These are phyloP conservation scores for Quercus berberidifolia DNA, from an alignment of 306 rosid species.

Conservation along the genomic window DNA sequence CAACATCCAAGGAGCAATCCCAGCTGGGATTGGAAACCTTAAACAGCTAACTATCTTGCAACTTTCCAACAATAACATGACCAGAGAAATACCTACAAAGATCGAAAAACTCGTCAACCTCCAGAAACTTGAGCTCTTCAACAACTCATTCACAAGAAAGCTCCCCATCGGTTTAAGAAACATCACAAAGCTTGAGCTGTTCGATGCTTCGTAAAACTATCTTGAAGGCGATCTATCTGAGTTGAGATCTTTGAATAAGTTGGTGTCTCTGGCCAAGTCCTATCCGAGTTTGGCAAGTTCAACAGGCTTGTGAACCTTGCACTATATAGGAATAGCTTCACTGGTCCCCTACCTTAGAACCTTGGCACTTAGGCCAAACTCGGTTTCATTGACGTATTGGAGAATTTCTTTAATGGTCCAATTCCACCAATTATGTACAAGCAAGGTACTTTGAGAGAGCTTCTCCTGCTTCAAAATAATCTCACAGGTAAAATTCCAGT, in stretches of 20 bases:
- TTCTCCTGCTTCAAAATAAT: slow-evolving; percentile 66
- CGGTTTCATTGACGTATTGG: slow-evolving; percentile 67
- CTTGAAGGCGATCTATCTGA: slow-evolving; percentile 65
- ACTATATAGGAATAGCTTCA: slow-evolving; percentile 54
- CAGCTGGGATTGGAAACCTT: slow-evolving; percentile 63
- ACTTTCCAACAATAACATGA: slow-evolving; percentile 44
- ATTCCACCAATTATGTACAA: slow-evolving; percentile 86
- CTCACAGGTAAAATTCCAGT: slow-evolving; percentile 75
- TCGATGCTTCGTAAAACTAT: slow-evolving; percentile 57
- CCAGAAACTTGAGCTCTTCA: slow-evolving; percentile 65
- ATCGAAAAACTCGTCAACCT: slow-evolving; percentile 62
- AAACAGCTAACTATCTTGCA: slow-evolving; percentile 55
- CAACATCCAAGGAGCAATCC: slow-evolving; percentile 52
- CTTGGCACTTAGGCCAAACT: slow-evolving; percentile 64
- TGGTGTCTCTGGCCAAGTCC: slow-evolving; percentile 66
- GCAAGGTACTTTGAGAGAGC: slow-evolving; percentile 46
- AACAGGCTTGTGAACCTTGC: slow-evolving; percentile 45
- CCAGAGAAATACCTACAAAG: slow-evolving; percentile 63
- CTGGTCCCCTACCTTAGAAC: slow-evolving; percentile 65
- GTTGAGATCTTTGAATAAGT: slow-evolving; percentile 35
- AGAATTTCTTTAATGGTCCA: slow-evolving; percentile 59
- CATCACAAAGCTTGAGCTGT: slow-evolving; percentile 35
- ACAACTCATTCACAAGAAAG: slow-evolving; percentile 51
- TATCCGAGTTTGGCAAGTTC: slow-evolving; percentile 72
- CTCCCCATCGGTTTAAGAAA: slow-evolving; percentile 62